Base-by-base conservation (phyloP, 257 asterid species). In the Salvia rosmarinus region DNA sequence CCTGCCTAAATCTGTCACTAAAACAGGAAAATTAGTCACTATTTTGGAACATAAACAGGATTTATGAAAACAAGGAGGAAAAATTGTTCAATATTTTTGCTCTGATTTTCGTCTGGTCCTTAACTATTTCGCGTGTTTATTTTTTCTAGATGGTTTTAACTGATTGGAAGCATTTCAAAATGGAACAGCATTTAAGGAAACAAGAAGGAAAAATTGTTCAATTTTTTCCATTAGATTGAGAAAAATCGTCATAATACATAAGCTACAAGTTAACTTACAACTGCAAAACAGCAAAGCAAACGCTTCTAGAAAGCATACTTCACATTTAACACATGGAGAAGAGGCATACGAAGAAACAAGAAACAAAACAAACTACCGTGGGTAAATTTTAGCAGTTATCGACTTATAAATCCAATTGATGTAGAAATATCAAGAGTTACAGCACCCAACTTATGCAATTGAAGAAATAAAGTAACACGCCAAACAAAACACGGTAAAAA, bases 161-260 rank as follows among this genome's bases (percentile, higher is more conserved):
- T 73, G 28, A 59, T 30, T 67, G n/a, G 46, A 51, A 40, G 34
- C 37, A 23, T 64, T 46, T 7, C 9, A 43, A 71, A 3, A 52
- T 74, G 56, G 30, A 62, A 42, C 20, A 30, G 8, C 16, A 25
- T 16, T 70, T 57, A 35, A 19, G 12, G 37, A 40, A 14, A 47
- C 0, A 11, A 7, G n/a, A 55, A 34, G 17, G 59, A 1, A 47
- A 49, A n/a, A 56, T 0, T 11, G 19, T 30, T 23, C 42, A 57
- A 40, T 67, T 61, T n/a, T n/a, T n/a, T n/a, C n/a, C 62, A 28
- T 60, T 63, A 46, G 74, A 66, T n/a, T 20, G 40, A 67, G 23
- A 37, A 61, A 34, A n/a, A 59, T 67, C 67, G 59, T 6, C 59
- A n/a, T n/a, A n/a, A n/a, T n/a, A n/a, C n/a, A n/a, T 12, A 25